Conservation (phyloP, 768 basidiomycete genomes). For the Hysterangium stoloniferum region DNA sequence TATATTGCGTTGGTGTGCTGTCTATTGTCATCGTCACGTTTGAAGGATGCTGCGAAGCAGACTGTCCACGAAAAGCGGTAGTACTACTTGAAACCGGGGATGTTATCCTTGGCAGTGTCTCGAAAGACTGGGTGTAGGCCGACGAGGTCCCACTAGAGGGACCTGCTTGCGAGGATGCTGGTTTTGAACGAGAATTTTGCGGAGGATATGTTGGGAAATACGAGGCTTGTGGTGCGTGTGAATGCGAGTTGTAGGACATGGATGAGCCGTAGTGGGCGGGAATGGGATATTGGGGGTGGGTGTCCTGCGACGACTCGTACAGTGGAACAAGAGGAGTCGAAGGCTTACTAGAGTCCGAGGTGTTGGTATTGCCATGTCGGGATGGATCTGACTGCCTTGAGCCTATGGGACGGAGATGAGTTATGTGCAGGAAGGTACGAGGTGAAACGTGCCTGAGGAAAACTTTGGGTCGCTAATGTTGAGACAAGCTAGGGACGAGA, state of each 20-base stretch:
- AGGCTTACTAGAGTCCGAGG: background rate
- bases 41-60: background rate
- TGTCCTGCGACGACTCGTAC: background rate
- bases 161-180: background rate
- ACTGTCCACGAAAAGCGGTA: slow-evolving; percentile 4
- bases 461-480: background rate
- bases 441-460: background rate
- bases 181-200: background rate
- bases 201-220: background rate
- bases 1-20: slow-evolving; percentile 15
- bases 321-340: background rate
- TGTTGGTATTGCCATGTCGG: too few species aligned
- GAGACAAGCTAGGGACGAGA: slow-evolving; percentile 11
- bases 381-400: too few species aligned
- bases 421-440: background rate
- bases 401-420: background rate
- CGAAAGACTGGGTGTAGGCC: background rate
- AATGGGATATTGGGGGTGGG: background rate
- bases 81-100: slow-evolving; percentile 1
- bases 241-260: background rate
- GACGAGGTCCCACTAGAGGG: background rate
- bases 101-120: slow-evolving; percentile 5
- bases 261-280: background rate
- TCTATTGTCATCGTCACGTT: slow-evolving; percentile 19
- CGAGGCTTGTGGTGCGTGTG: background rate